Conservation (phyloP, 768 basidiomycete genomes). For the Mycena alexandri region DNA sequence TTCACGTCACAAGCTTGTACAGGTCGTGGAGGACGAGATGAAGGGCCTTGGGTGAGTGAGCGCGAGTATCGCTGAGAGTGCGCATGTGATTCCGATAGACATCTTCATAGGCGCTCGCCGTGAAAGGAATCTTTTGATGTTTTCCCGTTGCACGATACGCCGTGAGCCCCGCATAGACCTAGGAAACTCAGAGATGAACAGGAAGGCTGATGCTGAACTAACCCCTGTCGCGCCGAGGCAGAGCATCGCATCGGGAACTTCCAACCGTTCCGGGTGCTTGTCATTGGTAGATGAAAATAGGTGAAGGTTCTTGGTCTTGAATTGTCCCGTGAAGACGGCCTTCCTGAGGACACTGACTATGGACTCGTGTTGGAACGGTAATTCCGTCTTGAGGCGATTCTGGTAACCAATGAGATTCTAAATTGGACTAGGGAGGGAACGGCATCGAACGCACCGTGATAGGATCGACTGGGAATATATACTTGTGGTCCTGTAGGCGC, state of each 20-base stretch:
- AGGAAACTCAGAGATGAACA: no score
- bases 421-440: no score
- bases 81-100: slow-evolving; percentile 10
- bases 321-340: background rate
- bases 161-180: background rate
- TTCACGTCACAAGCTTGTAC: background rate
- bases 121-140: slow-evolving; percentile 10
- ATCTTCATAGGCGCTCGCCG: slow-evolving; percentile 4
- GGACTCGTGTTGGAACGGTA: slow-evolving; percentile 1
- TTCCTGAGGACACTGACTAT: background rate
- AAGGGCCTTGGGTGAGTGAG: background rate
- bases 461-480: slow-evolving; percentile 12
- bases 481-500: slow-evolving; percentile 23
- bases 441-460: background rate
- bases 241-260: slow-evolving; percentile 6
- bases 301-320: background rate
- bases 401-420: no score
- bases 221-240: slow-evolving; percentile 1
- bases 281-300: background rate
- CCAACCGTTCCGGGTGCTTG: background rate
- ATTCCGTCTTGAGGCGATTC: no score
- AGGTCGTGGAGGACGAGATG: slow-evolving; percentile 1
- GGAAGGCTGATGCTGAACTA: background rate
- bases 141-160: background rate
- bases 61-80: background rate